Evolutionary conservation across 2,329 filamentous ascomycete species (phyloP).

Genomic region (Xylariales sp.): DNA sequence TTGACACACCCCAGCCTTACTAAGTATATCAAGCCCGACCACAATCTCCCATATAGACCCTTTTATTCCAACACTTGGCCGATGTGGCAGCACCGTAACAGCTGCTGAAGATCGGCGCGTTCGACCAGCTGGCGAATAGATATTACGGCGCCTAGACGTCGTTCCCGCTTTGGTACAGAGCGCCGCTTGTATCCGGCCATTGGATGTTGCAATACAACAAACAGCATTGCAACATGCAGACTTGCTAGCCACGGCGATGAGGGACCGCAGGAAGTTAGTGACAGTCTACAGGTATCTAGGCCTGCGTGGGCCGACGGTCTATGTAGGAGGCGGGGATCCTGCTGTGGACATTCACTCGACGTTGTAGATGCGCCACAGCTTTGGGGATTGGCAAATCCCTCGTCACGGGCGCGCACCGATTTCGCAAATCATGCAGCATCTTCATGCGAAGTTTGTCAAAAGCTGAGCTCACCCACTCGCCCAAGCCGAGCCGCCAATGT

Average conservation of each 20-base stretch:
- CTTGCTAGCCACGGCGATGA: background rate
- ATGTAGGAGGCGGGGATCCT: background rate
- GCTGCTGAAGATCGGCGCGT: background rate
- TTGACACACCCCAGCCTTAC: background rate
- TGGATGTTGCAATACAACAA: conserved; percentile 1
- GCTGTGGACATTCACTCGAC: background rate
- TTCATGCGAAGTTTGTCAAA: background rate
- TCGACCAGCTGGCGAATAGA: background rate
- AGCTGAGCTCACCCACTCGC: background rate
- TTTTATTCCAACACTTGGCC: background rate
- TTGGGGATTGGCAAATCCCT: background rate
- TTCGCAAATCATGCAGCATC: background rate
- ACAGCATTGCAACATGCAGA: conserved; percentile 4
- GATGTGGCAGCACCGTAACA: background rate
- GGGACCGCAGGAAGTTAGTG: background rate
- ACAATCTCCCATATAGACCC: background rate
- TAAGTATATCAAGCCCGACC: background rate
- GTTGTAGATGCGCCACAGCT: background rate
- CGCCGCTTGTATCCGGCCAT: background rate
- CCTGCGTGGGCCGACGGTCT: background rate
- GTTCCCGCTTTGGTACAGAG: too few relatives aligned
- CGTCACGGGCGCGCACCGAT: background rate
- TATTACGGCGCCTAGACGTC: background rate
- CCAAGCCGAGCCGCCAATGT: background rate
- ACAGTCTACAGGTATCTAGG: background rate